A percentile compares a stretch with the other conserved stretches of the same genome.
phyloP scores from a whole-genome alignment of 768 basidiomycete species.

The Boletus speciosus region DNA sequence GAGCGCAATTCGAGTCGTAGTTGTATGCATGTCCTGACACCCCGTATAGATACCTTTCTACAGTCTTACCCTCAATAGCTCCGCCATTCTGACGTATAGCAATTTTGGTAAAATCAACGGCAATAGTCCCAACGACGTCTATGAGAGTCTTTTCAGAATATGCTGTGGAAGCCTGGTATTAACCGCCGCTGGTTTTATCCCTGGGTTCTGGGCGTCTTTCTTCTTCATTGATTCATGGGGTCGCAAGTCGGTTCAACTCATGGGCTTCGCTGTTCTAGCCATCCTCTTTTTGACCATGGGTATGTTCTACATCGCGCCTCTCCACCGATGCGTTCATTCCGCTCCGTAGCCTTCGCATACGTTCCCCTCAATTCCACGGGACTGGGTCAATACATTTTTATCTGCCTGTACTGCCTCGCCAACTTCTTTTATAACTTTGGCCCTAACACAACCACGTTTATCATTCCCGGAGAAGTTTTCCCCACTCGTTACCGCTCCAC shows the following conservation, averaged over 20 bases:
- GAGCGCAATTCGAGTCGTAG: constrained; percentile 22
- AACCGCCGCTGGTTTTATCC: constrained; percentile 17
- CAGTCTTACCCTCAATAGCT: constrained; percentile 78
- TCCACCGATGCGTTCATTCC: not conserved
- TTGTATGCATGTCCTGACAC: not conserved
- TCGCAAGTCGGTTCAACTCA: constrained; percentile 71
- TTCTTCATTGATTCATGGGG: constrained; percentile 69
- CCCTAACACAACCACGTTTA: constrained; percentile 60
- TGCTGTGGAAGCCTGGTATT: constrained; percentile 20
- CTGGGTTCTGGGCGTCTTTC: constrained; percentile 64
- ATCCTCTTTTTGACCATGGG: constrained; percentile 67
- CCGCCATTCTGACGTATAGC: constrained; percentile 70
- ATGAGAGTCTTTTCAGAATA: constrained; percentile 24
- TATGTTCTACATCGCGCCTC: constrained; percentile 29
- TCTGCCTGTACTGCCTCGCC: constrained; percentile 28
- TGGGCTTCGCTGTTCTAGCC: constrained; percentile 66
- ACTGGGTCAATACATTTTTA: constrained; percentile 51
- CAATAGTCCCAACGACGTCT: constrained; percentile 10
- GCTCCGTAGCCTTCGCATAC: constrained; percentile 55
- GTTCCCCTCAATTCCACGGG: constrained; percentile 49
- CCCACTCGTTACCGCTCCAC: constrained; percentile 71
- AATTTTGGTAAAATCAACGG: constrained; percentile 50
- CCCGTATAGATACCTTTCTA: constrained; percentile 75
- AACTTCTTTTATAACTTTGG: constrained; percentile 19
- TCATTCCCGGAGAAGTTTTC: constrained; percentile 75